Percentiles rank a stretch among this genome's conserved stretches.
Conservation (phyloP, 495 filamentous ascomycete species). For the Rhypophila decipiens region DNA sequence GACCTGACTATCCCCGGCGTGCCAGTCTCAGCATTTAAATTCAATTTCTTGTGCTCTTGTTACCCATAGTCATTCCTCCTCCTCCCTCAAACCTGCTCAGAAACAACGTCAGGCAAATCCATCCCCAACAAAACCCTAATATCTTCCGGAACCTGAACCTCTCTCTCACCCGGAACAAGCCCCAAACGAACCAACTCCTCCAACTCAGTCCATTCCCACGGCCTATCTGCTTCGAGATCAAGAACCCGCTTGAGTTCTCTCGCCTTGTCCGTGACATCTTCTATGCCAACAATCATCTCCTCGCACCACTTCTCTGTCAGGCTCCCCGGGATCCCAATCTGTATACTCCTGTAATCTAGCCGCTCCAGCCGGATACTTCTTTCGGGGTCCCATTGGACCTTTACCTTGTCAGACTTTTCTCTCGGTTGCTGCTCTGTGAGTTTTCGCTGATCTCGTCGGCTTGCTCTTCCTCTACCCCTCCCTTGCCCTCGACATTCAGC, state of each 20-base stretch:
- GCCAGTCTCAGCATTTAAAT: too few relatives aligned
- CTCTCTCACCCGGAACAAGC: slow-evolving; percentile 40
- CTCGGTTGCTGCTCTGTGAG: too few relatives aligned
- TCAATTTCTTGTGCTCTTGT: too few relatives aligned
- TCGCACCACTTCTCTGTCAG: slow-evolving; percentile 39
- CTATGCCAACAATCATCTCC: slow-evolving; percentile 47
- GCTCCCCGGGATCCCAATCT: slow-evolving; percentile 50
- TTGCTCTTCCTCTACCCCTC: too few relatives aligned
- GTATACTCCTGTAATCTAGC: slow-evolving; percentile 48
- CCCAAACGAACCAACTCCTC: slow-evolving; percentile 33
- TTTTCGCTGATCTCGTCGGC: too few relatives aligned
- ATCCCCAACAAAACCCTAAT: slow-evolving; percentile 14
- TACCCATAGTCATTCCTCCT: too few relatives aligned
- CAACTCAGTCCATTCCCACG: slow-evolving; percentile 17
- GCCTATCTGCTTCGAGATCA: slow-evolving; percentile 34
- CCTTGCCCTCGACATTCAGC: too few relatives aligned
- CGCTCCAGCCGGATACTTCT: slow-evolving; percentile 33
- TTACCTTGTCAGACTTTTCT: slow-evolving; percentile 32
- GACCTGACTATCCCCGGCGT: too few relatives aligned
- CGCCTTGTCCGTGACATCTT: slow-evolving; percentile 53
- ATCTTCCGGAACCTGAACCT: slow-evolving; percentile 34
- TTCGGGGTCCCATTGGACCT: slow-evolving; percentile 63
- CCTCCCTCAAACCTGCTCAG: too few relatives aligned
- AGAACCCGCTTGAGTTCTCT: slow-evolving; percentile 37
- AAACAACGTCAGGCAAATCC: background rate